Percentiles rank a stretch among this genome's conserved stretches.
These are phyloP conservation scores for Talaromyces rugulosus DNA, from an alignment of 2,329 filamentous ascomycete genomes.

Conservation along the genomic window DNA sequence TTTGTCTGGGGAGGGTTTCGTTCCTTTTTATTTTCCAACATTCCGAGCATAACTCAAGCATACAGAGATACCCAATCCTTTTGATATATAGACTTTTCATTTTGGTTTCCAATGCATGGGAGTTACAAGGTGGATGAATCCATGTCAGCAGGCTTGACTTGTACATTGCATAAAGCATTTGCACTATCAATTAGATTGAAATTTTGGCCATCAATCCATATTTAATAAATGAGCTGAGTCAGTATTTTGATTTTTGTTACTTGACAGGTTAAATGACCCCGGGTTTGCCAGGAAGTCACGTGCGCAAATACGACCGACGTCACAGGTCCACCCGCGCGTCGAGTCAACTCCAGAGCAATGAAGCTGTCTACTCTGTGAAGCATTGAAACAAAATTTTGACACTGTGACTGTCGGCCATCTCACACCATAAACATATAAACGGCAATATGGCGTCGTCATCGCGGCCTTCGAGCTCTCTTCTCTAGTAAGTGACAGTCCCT, in stretches of 20 bases:
- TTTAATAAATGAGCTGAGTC: neutral
- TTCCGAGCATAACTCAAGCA: slow-evolving; percentile 6
- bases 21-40: slow-evolving; percentile 8
- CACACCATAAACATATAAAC: neutral
- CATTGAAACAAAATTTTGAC: neutral
- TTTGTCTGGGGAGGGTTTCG: slow-evolving; percentile 20
- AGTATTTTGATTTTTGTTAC: neutral
- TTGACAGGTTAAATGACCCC: neutral
- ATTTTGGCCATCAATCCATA: neutral
- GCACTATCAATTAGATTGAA: neutral
- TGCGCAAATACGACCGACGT: neutral
- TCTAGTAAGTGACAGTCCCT: slow-evolving; percentile 61
- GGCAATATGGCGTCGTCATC: slow-evolving; percentile 63
- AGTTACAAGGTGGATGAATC: neutral
- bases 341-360: neutral
- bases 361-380: neutral
- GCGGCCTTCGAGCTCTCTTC: slow-evolving; percentile 60
- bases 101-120: neutral
- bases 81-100: slow-evolving; percentile 11
- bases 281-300: neutral
- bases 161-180: neutral
- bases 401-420: neutral
- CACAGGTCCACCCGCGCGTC: slow-evolving; percentile 1
- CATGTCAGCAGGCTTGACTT: neutral
- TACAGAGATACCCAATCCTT: slow-evolving; percentile 17